Percentiles rank a stretch among this genome's conserved stretches.
Evolutionary conservation across 352 stramenopile species (phyloP).

Genomic region (Hyaloperonospora arabidopsidis): DNA sequence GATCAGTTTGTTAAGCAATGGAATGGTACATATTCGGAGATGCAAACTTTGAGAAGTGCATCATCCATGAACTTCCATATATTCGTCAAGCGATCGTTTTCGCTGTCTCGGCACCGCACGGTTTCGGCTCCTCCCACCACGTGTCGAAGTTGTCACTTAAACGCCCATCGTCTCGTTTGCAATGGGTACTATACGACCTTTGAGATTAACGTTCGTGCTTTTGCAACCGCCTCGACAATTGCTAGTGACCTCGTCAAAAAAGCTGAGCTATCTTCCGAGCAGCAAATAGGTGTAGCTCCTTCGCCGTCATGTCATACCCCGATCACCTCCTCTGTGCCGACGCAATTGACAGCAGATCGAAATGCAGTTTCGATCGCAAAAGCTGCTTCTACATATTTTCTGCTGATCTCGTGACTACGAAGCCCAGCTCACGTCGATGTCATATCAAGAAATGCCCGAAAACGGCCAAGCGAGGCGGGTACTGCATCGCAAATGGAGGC

Average conservation of each 20-base stretch:
- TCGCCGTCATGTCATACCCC: slow-evolving; percentile 16
- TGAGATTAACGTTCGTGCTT: too few relatives aligned
- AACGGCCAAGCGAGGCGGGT: slow-evolving; percentile 38
- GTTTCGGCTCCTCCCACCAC: too few relatives aligned
- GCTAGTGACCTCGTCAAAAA: background rate
- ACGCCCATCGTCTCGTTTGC: background rate
- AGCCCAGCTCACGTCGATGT: slow-evolving; percentile 20
- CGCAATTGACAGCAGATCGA: background rate
- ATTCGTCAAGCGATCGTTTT: too few relatives aligned
- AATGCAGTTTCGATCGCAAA: background rate
- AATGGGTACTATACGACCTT: too few relatives aligned
- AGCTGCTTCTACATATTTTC: background rate
- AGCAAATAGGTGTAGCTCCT: too few relatives aligned
- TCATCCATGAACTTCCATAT: too few relatives aligned
- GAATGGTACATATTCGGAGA: too few relatives aligned
- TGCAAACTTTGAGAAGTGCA: too few relatives aligned
- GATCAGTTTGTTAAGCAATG: too few relatives aligned
- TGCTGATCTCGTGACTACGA: background rate
- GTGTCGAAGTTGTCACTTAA: background rate
- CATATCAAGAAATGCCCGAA: slow-evolving; percentile 34
- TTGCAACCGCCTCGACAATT: background rate
- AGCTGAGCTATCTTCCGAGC: background rate
- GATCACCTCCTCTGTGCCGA: slow-evolving; percentile 12
- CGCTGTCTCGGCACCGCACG: background rate
- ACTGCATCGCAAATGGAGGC: slow-evolving; percentile 43